Evolutionary conservation across 2,329 filamentous ascomycete species (phyloP).

Genomic region (Rutstroemia sp.): DNA sequence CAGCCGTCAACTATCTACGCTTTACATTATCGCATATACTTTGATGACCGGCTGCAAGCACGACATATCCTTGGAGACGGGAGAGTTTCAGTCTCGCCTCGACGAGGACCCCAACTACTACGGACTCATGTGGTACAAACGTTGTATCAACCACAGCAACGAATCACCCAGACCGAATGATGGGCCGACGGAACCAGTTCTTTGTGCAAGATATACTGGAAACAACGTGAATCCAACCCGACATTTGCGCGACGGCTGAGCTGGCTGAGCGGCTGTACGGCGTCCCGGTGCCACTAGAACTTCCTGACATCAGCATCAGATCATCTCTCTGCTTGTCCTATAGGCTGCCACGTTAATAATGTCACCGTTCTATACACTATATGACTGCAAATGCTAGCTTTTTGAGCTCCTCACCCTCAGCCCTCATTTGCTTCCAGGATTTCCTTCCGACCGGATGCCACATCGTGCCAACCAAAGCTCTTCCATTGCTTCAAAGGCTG

Average conservation of each 20-base stretch:
- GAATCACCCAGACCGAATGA: neutral
- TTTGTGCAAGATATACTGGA: neutral
- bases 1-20: neutral
- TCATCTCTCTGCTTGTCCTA: neutral
- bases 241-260: neutral
- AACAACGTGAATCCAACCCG: neutral
- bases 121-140: neutral
- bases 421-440: neutral
- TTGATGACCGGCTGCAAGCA: neutral
- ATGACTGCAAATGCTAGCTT: neutral
- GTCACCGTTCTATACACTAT: neutral
- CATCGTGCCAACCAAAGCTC: neutral
- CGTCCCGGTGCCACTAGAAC: neutral
- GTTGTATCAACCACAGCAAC: neutral
- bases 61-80: conserved; percentile 1
- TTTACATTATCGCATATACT: neutral
- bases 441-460: neutral
- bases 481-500: neutral
- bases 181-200: neutral
- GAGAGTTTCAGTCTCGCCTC: conserved; percentile 6
- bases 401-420: neutral
- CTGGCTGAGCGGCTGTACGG: neutral
- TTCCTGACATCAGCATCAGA: neutral
- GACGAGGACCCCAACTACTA: neutral
- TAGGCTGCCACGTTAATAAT: neutral